Base-by-base conservation (phyloP, 805 yeast genomes). In the Cyberlindnera saturnus region DNA sequence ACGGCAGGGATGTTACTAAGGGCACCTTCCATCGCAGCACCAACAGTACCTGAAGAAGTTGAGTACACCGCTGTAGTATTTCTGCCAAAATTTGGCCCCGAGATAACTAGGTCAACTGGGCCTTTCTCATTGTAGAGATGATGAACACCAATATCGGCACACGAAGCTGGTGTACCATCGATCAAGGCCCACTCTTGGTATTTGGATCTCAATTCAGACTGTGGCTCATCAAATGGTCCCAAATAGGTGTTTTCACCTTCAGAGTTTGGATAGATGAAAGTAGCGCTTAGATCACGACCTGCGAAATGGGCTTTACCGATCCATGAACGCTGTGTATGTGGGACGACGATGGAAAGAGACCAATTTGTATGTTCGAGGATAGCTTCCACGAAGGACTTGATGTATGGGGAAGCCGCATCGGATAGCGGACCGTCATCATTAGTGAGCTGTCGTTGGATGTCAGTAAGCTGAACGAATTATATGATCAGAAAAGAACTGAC, bases 281-380 rank as follows among this genome's bases (percentile, higher is more conserved):
- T 69, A 1, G 84, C 76, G 3, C 77, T 65, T 34, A 84, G 67
- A 23, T 77, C 74, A 49, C 75, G 73, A 6, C 88, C 91, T 0
- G 95, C 95, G 56, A 93, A 80, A 67, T 90, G 97, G 6, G 99
- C 98, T 62, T 93, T 93, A 32, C 96, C 96, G 44, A 89, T 91
- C 99, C 99, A 93, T 13, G 97, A 90, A 53, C 93, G 67, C 53
- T 87, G 95, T 41, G 80, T 75, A 47, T 71, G 66, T 11, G 99
- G 99, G 3, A 93, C 82, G 23, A 83, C 89, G 17, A 90, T 80
- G 19, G 89, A 79, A 29, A 90, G 64, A 23, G 84, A 77, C 98
- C 98, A 91, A 59, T 86, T 79, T 6, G 96, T 86, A 41, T 68
- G 53, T 34, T 69, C 60, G 36, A 61, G 59, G 37, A 90, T 70